These are phyloP conservation scores for Nyctanthes arbortristis DNA, from an alignment of 257 asterid genomes.

Conservation along the genomic window DNA sequence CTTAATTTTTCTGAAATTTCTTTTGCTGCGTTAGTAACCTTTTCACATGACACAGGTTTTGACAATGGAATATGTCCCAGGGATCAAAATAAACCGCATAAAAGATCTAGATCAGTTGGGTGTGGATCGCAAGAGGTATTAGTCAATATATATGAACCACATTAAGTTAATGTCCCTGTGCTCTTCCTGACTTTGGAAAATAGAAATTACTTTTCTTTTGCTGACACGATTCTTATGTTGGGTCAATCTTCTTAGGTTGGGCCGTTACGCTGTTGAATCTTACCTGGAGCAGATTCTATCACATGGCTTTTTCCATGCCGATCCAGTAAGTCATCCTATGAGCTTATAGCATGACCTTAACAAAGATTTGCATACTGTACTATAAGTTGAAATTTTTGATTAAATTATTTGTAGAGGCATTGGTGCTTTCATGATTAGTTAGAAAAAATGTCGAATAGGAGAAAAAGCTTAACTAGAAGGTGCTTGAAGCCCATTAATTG, in stretches of 20 bases:
- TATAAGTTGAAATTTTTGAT: conserved; percentile 37
- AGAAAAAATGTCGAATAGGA: conserved; percentile 12
- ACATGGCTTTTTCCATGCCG: conserved; percentile 93
- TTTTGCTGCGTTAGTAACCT: conserved; percentile 12
- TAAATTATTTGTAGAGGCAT: background rate
- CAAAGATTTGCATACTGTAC: background rate
- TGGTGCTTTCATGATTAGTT: background rate
- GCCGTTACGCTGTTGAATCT: conserved; percentile 87
- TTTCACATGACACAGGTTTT: conserved; percentile 51
- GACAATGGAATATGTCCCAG: conserved; percentile 93
- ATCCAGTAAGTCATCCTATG: conserved; percentile 55
- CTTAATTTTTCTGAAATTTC: conserved; percentile 16
- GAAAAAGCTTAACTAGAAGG: background rate
- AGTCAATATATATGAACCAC: conserved; percentile 8
- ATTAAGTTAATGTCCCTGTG: background rate
- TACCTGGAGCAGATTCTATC: conserved; percentile 90
- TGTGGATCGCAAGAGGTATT: conserved; percentile 79
- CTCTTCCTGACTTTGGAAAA: conserved; percentile 1
- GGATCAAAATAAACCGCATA: conserved; percentile 89
- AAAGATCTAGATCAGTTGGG: conserved; percentile 86
- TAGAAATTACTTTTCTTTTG: background rate
- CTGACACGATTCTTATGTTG: conserved; percentile 19
- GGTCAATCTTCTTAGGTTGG: conserved; percentile 54
- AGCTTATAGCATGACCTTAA: background rate
- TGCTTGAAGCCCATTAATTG: conserved; percentile 13